These are phyloP conservation scores for Ophiostoma perfectum DNA, from an alignment of 2,329 filamentous ascomycete genomes.

Conservation along the genomic window DNA sequence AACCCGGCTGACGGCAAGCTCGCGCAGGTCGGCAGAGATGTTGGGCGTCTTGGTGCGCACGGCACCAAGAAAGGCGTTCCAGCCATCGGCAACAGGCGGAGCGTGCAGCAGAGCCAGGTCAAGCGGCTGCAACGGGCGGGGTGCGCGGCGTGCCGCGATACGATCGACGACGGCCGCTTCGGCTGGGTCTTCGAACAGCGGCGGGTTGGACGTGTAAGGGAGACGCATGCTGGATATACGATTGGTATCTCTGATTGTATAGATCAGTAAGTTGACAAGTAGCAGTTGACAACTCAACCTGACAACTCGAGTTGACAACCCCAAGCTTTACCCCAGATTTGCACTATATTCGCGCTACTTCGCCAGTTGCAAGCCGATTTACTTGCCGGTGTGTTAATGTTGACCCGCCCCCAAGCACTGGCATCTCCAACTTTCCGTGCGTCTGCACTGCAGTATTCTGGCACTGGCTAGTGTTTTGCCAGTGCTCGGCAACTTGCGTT, in stretches of 20 bases:
- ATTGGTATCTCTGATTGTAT: not conserved
- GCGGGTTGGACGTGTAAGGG: conserved; percentile 56
- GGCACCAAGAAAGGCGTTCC: conserved; percentile 64
- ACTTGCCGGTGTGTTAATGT: not conserved
- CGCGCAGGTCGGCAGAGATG: conserved; percentile 55
- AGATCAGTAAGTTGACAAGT: not conserved
- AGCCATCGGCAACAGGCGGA: conserved; percentile 68
- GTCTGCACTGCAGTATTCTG: not conserved
- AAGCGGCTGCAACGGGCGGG: conserved; percentile 66
- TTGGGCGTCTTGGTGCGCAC: conserved; percentile 53
- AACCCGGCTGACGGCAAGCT: conserved; percentile 75
- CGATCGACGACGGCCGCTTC: conserved; percentile 56
- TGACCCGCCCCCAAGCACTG: not conserved
- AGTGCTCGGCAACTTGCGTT: not conserved
- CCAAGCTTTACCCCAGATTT: not conserved
- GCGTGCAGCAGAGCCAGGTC: conserved; percentile 72
- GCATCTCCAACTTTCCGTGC: not conserved
- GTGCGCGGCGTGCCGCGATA: conserved; percentile 59
- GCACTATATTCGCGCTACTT: not conserved
- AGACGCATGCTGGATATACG: conserved; percentile 52
- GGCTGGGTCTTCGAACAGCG: conserved; percentile 39
- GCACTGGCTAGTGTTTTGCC: not conserved
- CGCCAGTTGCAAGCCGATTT: not conserved
- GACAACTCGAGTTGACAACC: not conserved
- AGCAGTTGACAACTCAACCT: not conserved